A percentile compares a stretch with the other conserved stretches of the same genome.
Evolutionary conservation across 202 grass and related monocot species (phyloP).

Genomic region (Eragrostis tef): DNA sequence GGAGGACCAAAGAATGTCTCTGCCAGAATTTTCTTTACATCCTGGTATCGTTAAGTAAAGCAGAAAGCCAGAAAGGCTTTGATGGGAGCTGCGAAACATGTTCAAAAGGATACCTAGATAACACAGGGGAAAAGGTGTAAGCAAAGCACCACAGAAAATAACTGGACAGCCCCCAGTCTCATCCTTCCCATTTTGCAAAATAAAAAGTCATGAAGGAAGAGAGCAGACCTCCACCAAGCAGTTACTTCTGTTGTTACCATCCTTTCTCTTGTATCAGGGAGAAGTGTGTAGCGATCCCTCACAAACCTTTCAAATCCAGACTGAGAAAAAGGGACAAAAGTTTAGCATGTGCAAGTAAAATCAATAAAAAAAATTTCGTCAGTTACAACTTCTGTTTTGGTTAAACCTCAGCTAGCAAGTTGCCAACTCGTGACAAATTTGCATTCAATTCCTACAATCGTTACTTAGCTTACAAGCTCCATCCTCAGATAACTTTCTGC

Average conservation of each 20-base stretch:
- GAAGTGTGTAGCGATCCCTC: slow-evolving; percentile 79
- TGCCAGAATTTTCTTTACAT: slow-evolving; percentile 73
- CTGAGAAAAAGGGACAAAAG: slow-evolving; percentile 49
- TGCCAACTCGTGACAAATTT: neutral
- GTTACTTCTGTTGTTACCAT: slow-evolving; percentile 94
- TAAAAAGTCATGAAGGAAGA: neutral
- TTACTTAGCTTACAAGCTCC: too few species aligned
- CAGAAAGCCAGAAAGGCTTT: slow-evolving; percentile 77
- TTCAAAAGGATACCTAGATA: slow-evolving; percentile 72
- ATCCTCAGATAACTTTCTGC: too few species aligned
- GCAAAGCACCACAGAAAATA: neutral
- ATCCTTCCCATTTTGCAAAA: slow-evolving; percentile 14
- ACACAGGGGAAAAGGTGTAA: neutral
- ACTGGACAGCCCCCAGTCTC: neutral
- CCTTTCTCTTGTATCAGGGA: slow-evolving; percentile 91
- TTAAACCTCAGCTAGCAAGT: slow-evolving; percentile 13
- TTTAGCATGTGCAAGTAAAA: slow-evolving; percentile 24
- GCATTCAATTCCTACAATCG: too few species aligned
- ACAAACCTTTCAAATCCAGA: slow-evolving; percentile 96
- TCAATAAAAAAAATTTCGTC: slow-evolving; percentile 5
- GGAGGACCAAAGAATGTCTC: slow-evolving; percentile 86
- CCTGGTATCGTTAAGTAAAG: slow-evolving; percentile 79
- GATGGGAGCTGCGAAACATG: slow-evolving; percentile 71
- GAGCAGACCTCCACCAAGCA: slow-evolving; percentile 82
- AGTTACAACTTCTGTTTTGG: neutral